Percentiles rank a stretch among this genome's conserved stretches.
Evolutionary conservation across 805 yeast species (phyloP).

Genomic region (Candida germanica): DNA sequence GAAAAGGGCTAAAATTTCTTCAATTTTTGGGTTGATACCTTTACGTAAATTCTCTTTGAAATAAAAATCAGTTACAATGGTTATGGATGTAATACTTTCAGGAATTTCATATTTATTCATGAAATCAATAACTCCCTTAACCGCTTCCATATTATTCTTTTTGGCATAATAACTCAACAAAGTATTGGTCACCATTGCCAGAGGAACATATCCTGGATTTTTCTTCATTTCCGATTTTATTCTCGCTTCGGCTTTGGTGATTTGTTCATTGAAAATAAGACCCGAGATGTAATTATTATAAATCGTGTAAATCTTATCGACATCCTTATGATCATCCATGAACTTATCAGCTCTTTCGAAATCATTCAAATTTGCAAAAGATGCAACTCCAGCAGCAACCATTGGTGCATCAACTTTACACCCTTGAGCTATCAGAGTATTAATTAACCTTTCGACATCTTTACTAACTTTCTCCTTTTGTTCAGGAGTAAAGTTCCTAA

Average conservation of each 20-base stretch:
- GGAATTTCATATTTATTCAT: slow-evolving; percentile 41
- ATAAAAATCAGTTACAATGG: slow-evolving; percentile 53
- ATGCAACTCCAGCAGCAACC: slow-evolving; percentile 45
- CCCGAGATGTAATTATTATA: slow-evolving; percentile 48
- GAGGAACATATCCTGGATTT: slow-evolving; percentile 39
- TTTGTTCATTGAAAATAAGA: slow-evolving; percentile 35
- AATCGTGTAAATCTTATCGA: slow-evolving; percentile 35
- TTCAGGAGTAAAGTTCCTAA: slow-evolving; percentile 23
- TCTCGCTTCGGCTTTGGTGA: slow-evolving; percentile 44
- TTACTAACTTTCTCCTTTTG: slow-evolving; percentile 21
- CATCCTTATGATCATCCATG: slow-evolving; percentile 27
- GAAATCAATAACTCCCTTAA: slow-evolving; percentile 43
- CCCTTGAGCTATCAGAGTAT: slow-evolving; percentile 28
- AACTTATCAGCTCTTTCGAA: slow-evolving; percentile 42
- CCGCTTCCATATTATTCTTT: slow-evolving; percentile 43
- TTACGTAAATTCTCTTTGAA: slow-evolving; percentile 45
- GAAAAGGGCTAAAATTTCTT: slow-evolving; percentile 42
- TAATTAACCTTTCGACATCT: slow-evolving; percentile 26
- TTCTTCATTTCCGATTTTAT: slow-evolving; percentile 34
- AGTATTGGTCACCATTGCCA: slow-evolving; percentile 49
- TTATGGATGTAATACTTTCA: slow-evolving; percentile 63
- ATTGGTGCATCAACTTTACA: slow-evolving; percentile 46
- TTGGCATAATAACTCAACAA: slow-evolving; percentile 44
- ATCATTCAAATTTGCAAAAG: slow-evolving; percentile 41
- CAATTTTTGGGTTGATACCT: slow-evolving; percentile 42